Percentiles rank a stretch among this genome's conserved stretches.
phyloP scores from a whole-genome alignment of 805 yeast genomes.

The Candida maris region DNA sequence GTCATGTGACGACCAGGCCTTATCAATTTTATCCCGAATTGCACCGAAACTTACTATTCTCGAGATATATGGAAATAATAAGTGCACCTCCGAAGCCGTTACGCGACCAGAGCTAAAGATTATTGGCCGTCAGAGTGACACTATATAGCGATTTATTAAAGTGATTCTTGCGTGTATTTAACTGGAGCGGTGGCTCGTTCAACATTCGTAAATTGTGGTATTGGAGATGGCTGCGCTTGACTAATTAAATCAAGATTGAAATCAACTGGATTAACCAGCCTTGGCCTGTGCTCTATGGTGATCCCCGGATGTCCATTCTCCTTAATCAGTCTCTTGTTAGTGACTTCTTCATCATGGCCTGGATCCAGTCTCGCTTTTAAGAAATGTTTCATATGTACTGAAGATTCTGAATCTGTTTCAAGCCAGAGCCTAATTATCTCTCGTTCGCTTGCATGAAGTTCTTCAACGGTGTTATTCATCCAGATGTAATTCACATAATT shows the following conservation, averaged over 20 bases:
- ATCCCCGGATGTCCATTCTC: constrained; percentile 38
- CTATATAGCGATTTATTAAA: constrained; percentile 33
- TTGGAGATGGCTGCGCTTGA: constrained; percentile 25
- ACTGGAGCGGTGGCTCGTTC: constrained; percentile 56
- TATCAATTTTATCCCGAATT: constrained; percentile 53
- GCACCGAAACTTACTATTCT: constrained; percentile 63
- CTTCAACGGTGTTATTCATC: constrained; percentile 22
- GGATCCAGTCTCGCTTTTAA: constrained; percentile 30
- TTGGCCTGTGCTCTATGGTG: constrained; percentile 38
- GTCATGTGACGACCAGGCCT: constrained; percentile 62
- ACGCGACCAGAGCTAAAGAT: constrained; percentile 53
- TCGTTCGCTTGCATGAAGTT: constrained; percentile 17
- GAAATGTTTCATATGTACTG: constrained; percentile 30
- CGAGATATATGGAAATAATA: constrained; percentile 79
- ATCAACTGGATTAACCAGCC: constrained; percentile 36
- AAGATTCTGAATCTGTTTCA: constrained; percentile 32
- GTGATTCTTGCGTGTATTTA: constrained; percentile 34
- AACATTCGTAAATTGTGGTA: constrained; percentile 61
- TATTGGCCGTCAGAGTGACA: constrained; percentile 74
- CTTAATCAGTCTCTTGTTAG: constrained; percentile 25
- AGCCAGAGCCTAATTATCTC: constrained; percentile 24
- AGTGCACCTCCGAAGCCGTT: constrained; percentile 54
- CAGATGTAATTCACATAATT: constrained; percentile 38
- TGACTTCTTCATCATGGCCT: constrained; percentile 27
- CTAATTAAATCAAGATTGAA: constrained; percentile 19